Base-by-base conservation (phyloP, 257 asterid species). In the Agastache rugosa region DNA sequence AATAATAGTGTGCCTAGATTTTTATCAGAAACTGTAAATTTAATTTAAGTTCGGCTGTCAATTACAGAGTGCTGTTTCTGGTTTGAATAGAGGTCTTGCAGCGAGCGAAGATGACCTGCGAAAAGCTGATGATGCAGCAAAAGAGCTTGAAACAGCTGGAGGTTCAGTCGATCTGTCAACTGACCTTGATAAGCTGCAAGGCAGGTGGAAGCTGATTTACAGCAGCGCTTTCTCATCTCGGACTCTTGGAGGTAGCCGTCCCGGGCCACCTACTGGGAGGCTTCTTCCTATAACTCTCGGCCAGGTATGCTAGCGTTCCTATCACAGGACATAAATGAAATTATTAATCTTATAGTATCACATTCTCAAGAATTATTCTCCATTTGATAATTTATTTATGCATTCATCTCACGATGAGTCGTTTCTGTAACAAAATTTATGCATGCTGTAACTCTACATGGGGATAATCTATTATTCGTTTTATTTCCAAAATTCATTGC, bases 231-330 rank as follows among this genome's bases (percentile, higher is more conserved):
- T 94, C 78, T 94, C 99, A 4, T 83, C 96, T 54, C 84, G 89
- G 8, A 90, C 97, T 51, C 92, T 94, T n/a, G 99, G 99, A 35
- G 99, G 99, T 76, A 88, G 96, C 79, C 97, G 97, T 64, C 97
- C 99, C 16, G 99, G 99, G 11, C 99, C 97, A 35, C 96, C 97
- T n/a, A 90, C 92, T 1, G 87, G 97, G 67, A 85, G 99, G 72
- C 97, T 94, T 82, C 97, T 92, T 75, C 99, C 99, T 16, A 87
- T 94, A 19, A 89, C 96, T 16, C 97, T 94, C 60, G 97, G 99
- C 48, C 97, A 85, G 91, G 98, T 94, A 74, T n/a, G 9, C 48
- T 27, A 44, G 31, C 71, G 45, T 35, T 63, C 61, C 7, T 48
- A 16, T 31, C 37, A 31, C 37, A 31, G 7, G 37, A 31, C 37